phyloP scores from a whole-genome alignment of 1,284 basidiomycete genomes.

The Gymnopus androsaceus region DNA sequence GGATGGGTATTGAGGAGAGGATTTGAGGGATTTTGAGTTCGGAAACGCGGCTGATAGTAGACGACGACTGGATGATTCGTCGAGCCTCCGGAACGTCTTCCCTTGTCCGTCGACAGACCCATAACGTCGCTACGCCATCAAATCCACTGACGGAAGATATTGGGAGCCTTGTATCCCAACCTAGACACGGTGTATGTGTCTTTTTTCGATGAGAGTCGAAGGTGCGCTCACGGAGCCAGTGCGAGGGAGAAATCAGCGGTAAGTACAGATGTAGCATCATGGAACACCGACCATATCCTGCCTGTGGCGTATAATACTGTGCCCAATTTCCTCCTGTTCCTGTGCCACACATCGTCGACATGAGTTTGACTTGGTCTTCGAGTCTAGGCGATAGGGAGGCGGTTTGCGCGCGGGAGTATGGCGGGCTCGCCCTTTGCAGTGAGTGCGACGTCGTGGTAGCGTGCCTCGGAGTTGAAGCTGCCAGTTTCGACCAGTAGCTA shows the following conservation, averaged over 20 bases:
- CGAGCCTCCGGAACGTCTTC: no score
- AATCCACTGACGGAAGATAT: constrained; percentile 70
- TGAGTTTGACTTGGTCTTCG: constrained; percentile 69
- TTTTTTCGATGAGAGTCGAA: constrained; percentile 64
- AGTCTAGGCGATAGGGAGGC: constrained; percentile 55
- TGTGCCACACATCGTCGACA: constrained; percentile 42
- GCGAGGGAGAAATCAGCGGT: constrained; percentile 34
- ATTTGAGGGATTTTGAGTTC: no score
- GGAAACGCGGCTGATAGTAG: no score
- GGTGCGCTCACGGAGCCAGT: constrained; percentile 73
- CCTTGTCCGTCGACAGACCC: no score
- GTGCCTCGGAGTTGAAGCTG: no score
- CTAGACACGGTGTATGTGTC: constrained; percentile 58
- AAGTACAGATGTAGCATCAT: no score
- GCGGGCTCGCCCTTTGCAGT: constrained; percentile 73
- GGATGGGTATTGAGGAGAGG: no score
- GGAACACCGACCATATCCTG: constrained; percentile 54
- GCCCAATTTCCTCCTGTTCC: constrained; percentile 34
- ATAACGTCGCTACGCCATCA: constrained; percentile 21
- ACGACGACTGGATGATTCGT: no score
- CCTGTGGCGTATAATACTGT: constrained; percentile 50
- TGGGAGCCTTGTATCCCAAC: constrained; percentile 74
- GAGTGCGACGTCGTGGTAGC: no score
- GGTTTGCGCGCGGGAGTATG: constrained; percentile 71
- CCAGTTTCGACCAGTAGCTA: constrained; percentile 68